Conservation (phyloP, 176 grass and related monocot genomes). For the Oryza punctata region DNA sequence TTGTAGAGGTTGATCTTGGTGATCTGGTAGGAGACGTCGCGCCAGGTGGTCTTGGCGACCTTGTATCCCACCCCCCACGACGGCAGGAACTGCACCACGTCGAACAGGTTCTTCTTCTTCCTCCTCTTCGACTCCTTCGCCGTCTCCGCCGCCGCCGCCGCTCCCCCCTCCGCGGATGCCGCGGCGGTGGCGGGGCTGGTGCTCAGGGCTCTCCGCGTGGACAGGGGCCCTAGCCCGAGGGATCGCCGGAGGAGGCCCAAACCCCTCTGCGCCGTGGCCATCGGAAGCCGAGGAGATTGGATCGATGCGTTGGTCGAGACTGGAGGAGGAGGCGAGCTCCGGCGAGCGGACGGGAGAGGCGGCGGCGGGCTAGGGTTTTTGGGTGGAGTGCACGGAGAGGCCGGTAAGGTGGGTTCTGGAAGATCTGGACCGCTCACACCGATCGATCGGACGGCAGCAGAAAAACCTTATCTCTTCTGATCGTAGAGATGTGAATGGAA, state of each 20-base stretch:
- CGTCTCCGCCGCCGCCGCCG: not conserved
- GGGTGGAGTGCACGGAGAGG: not conserved
- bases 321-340: slow-evolving; percentile 17
- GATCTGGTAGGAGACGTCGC: slow-evolving; percentile 85
- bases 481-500: no score
- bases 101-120: slow-evolving; percentile 92
- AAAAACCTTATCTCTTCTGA: not conserved
- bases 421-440: not conserved
- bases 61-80: slow-evolving; percentile 83
- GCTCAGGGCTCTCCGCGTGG: slow-evolving; percentile 38
- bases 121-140: slow-evolving; percentile 51
- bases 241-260: slow-evolving; percentile 39
- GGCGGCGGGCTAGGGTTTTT: slow-evolving; percentile 39
- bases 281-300: not conserved
- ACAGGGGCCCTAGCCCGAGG: not conserved
- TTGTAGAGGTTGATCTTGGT: slow-evolving; percentile 99
- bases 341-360: not conserved
- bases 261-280: slow-evolving; percentile 36
- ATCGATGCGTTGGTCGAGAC: not conserved
- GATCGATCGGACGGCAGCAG: not conserved
- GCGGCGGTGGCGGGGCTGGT: slow-evolving; percentile 10
- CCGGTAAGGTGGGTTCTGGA: not conserved
- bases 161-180: not conserved
- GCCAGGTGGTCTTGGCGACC: slow-evolving; percentile 92
- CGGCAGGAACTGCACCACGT: slow-evolving; percentile 88